Conservation (phyloP, 441 rosid genomes). For the Lagerstroemia fauriei region DNA sequence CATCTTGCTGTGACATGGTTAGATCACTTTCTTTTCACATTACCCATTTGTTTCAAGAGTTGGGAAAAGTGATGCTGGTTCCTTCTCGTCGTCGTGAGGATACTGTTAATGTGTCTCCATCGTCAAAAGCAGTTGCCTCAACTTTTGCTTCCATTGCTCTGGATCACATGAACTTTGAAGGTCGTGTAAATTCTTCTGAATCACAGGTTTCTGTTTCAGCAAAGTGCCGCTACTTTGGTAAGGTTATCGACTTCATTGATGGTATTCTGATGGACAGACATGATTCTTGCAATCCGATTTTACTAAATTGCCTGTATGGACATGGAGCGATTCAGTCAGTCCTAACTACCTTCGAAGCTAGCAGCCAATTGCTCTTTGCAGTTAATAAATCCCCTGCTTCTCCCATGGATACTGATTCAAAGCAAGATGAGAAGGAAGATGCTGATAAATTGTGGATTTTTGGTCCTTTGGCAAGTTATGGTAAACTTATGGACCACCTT, state of each 20-base stretch:
- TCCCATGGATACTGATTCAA: slow-evolving; percentile 89
- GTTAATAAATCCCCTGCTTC: slow-evolving; percentile 73
- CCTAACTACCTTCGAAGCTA: slow-evolving; percentile 93
- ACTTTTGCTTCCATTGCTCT: slow-evolving; percentile 73
- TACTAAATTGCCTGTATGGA: slow-evolving; percentile 80
- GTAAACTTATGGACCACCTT: slow-evolving; percentile 93
- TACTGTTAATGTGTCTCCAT: slow-evolving; percentile 72
- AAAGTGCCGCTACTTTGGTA: slow-evolving; percentile 91
- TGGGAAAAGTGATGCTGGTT: slow-evolving; percentile 92
- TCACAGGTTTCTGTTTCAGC: slow-evolving; percentile 68
- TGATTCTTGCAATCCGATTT: slow-evolving; percentile 86
- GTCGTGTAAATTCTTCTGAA: slow-evolving; percentile 56
- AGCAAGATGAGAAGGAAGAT: slow-evolving; percentile 70
- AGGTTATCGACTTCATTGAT: slow-evolving; percentile 88
- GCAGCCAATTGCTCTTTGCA: slow-evolving; percentile 76
- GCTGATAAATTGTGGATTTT: slow-evolving; percentile 79
- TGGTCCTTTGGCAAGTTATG: slow-evolving; percentile 89
- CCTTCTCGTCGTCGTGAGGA: slow-evolving; percentile 97
- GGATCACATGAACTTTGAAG: slow-evolving; percentile 82
- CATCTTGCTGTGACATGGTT: slow-evolving; percentile 92
- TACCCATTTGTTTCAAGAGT: slow-evolving; percentile 87
- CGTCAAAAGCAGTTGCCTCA: slow-evolving; percentile 85
- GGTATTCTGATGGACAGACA: slow-evolving; percentile 84
- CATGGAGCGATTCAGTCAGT: slow-evolving; percentile 80
- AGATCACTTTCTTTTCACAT: slow-evolving; percentile 88